These are phyloP conservation scores for Zygotorulaspora mrakii DNA, from an alignment of 1,139 yeast genomes.

Conservation along the genomic window DNA sequence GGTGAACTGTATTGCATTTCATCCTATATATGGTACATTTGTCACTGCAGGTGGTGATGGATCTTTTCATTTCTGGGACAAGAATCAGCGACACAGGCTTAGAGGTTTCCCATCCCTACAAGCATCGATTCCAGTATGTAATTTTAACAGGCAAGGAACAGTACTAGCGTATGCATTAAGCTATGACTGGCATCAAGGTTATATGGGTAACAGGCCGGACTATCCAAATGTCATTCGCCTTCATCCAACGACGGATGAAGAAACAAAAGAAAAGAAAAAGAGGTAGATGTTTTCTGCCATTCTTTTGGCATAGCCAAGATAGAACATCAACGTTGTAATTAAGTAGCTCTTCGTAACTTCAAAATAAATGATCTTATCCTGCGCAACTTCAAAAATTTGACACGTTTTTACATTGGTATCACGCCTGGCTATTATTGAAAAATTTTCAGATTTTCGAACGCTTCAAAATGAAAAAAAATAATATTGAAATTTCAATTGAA, in stretches of 20 bases:
- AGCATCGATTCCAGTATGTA: slow-evolving; percentile 70
- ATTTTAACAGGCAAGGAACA: slow-evolving; percentile 78
- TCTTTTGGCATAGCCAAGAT: background rate
- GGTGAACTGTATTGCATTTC: slow-evolving; percentile 78
- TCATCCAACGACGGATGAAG: slow-evolving; percentile 83
- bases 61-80: slow-evolving; percentile 93
- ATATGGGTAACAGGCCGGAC: slow-evolving; percentile 69
- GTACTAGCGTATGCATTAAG: slow-evolving; percentile 89
- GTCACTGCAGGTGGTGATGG: slow-evolving; percentile 97
- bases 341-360: background rate
- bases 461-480: slow-evolving; percentile 5
- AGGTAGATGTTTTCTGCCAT: slow-evolving; percentile 28
- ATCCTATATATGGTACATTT: slow-evolving; percentile 87
- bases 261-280: slow-evolving; percentile 72
- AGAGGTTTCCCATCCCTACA: slow-evolving; percentile 74
- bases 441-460: slow-evolving; percentile 15
- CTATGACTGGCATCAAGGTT: slow-evolving; percentile 94
- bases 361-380: too few relatives aligned
- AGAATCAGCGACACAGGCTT: slow-evolving; percentile 83
- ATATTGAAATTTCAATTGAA: slow-evolving; percentile 2
- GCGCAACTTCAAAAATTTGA: too few relatives aligned
- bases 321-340: slow-evolving; percentile 2
- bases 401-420: background rate
- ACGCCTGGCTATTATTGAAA: slow-evolving; percentile 6
- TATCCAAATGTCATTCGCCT: slow-evolving; percentile 73